Conservation (phyloP, 768 basidiomycete genomes). For the Phaffia tasmanica region DNA sequence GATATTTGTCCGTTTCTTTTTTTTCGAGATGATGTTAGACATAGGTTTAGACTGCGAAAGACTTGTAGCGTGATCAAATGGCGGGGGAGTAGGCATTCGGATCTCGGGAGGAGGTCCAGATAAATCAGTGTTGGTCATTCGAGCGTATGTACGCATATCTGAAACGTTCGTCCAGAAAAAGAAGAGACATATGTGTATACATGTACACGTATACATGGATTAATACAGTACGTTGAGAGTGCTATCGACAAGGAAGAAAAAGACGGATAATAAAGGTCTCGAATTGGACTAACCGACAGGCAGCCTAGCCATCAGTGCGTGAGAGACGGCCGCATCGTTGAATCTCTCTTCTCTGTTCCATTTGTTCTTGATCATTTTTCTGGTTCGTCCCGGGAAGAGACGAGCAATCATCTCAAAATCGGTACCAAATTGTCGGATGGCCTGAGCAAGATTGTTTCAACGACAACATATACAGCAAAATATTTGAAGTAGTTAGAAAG, state of each 20-base stretch:
- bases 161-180: neutral
- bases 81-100: constrained; percentile 4
- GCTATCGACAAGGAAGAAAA: too few relatives aligned
- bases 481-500: neutral
- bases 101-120: constrained; percentile 21
- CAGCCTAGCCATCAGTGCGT: constrained; percentile 58
- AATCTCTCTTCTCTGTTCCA: constrained; percentile 81
- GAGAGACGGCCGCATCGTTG: constrained; percentile 62
- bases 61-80: neutral
- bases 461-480: constrained; percentile 5
- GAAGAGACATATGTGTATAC: neutral
- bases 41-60: neutral
- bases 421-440: constrained; percentile 77
- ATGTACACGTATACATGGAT: too few relatives aligned
- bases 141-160: constrained; percentile 21
- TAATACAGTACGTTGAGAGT: too few relatives aligned
- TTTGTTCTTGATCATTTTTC: constrained; percentile 84
- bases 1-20: constrained; percentile 11
- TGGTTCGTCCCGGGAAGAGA: constrained; percentile 69
- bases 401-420: constrained; percentile 87
- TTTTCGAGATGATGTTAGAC: neutral
- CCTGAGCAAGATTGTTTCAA: constrained; percentile 43
- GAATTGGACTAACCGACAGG: constrained; percentile 10
- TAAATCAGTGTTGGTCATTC: constrained; percentile 19
- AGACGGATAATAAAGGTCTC: too few relatives aligned